A percentile compares a stretch with the other conserved stretches of the same genome.
Conservation (phyloP, 1,284 basidiomycete genomes). For the Mycena sp. region DNA sequence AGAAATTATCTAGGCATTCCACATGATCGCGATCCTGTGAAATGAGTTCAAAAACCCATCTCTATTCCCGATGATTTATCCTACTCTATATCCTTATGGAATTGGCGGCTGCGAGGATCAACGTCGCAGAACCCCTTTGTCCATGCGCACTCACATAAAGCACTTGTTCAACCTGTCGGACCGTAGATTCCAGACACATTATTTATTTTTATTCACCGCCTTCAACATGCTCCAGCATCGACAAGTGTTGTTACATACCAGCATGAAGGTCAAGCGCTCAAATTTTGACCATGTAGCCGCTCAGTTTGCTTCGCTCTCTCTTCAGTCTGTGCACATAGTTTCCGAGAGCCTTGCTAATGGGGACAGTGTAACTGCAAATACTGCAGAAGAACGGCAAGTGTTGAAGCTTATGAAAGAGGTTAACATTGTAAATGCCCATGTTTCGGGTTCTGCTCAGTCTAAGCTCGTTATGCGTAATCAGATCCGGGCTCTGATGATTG, state of each 20-base stretch:
- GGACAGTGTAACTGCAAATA: constrained; percentile 28
- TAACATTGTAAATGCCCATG: constrained; percentile 38
- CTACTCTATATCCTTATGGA: constrained; percentile 49
- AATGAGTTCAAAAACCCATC: no score
- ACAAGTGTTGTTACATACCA: no score
- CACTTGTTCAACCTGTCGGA: no score
- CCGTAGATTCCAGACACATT: constrained; percentile 45
- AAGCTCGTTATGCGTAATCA: no score
- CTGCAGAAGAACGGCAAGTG: constrained; percentile 37
- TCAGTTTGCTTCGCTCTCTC: constrained; percentile 30
- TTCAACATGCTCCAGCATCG: constrained; percentile 51
- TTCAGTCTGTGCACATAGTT: no score
- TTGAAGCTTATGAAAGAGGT: constrained; percentile 44
- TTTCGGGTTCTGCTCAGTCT: constrained; percentile 43
- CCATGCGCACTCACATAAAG: constrained; percentile 37
- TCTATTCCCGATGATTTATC: constrained; percentile 45
- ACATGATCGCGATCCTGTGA: no score
- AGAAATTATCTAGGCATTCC: no score
- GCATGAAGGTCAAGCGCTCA: no score
- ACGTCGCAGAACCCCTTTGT: constrained; percentile 26
- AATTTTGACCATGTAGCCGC: constrained; percentile 37
- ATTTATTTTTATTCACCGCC: constrained; percentile 46
- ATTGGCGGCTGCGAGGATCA: constrained; percentile 47
- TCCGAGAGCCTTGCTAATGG: constrained; percentile 34
- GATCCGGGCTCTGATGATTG: no score